phyloP scores from a whole-genome alignment of 345 rosid genomes.

The Melastoma malabathricum region DNA sequence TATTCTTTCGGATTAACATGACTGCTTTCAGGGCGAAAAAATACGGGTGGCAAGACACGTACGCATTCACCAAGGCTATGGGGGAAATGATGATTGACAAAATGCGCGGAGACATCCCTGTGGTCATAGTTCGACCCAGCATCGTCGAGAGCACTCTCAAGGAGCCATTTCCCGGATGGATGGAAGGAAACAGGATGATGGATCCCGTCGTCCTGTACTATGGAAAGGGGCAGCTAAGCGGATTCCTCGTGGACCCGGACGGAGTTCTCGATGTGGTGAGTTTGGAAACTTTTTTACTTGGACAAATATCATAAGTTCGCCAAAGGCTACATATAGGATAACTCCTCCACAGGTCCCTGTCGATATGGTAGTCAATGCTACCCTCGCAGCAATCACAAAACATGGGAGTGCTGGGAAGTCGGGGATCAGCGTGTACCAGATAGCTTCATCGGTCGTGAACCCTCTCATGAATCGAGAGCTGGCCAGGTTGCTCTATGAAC shows the following conservation, averaged over 20 bases:
- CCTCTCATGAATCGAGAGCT: constrained; percentile 60
- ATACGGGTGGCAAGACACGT: constrained; percentile 91
- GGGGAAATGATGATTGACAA: constrained; percentile 86
- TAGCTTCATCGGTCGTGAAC: constrained; percentile 79
- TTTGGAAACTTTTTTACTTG: neutral
- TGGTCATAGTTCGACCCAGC: constrained; percentile 71
- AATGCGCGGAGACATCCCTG: constrained; percentile 67
- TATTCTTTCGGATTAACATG: too few relatives aligned
- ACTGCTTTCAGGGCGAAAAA: constrained; percentile 72
- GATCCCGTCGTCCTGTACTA: constrained; percentile 83
- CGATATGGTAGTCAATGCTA: constrained; percentile 80
- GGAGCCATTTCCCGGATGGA: constrained; percentile 98
- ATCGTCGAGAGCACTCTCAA: constrained; percentile 79
- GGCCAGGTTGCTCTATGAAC: constrained; percentile 48
- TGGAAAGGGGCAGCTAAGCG: constrained; percentile 88
- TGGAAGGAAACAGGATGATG: constrained; percentile 99
- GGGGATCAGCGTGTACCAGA: constrained; percentile 63
- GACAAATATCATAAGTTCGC: neutral
- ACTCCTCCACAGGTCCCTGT: constrained; percentile 41
- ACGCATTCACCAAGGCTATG: constrained; percentile 93
- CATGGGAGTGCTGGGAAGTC: constrained; percentile 54
- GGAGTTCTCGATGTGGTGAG: constrained; percentile 86
- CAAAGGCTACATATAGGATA: neutral
- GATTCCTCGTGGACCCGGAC: constrained; percentile 73
- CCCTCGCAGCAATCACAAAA: constrained; percentile 72